A percentile compares a stretch with the other conserved stretches of the same genome.
phyloP scores from a whole-genome alignment of 768 basidiomycete species.

The Hortiboletus flavorubellus region DNA sequence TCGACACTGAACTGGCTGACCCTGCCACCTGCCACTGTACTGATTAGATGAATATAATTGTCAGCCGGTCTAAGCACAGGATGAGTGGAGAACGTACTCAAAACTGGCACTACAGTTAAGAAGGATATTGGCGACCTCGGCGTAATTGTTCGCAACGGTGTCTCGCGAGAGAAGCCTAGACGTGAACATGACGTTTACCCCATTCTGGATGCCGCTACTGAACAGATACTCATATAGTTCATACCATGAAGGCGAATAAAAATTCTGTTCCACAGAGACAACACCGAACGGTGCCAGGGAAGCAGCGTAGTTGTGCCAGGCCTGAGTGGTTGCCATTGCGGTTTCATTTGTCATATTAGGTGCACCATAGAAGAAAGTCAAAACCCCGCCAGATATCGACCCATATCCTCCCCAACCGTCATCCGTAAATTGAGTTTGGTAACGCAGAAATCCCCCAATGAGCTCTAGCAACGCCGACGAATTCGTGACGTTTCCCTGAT shows the following conservation, averaged over 20 bases:
- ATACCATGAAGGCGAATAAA: conserved; percentile 4
- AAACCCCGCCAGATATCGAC: background rate
- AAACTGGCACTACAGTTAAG: conserved; percentile 3
- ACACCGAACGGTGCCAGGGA: conserved; percentile 11
- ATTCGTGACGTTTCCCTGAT: conserved; percentile 33
- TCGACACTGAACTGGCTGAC: conserved; percentile 36
- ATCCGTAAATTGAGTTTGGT: conserved; percentile 37
- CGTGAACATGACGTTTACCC: conserved; percentile 1
- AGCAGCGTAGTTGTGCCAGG: conserved; percentile 30
- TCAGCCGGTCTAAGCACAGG: background rate
- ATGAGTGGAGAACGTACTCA: background rate
- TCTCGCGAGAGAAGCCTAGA: conserved; percentile 12
- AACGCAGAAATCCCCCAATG: conserved; percentile 34
- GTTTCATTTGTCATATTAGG: conserved; percentile 37
- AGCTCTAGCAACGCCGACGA: conserved; percentile 28
- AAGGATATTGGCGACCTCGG: conserved; percentile 5
- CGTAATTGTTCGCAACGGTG: conserved; percentile 1
- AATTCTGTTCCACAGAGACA: background rate
- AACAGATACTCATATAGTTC: background rate
- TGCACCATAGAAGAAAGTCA: conserved; percentile 24
- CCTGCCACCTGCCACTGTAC: conserved; percentile 42
- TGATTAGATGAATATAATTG: conserved; percentile 9
- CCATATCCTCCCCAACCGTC: conserved; percentile 44
- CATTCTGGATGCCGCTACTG: background rate
- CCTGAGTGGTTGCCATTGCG: conserved; percentile 33